These are phyloP conservation scores for Alnus glutinosa DNA, from an alignment of 306 rosid genomes.

Conservation along the genomic window DNA sequence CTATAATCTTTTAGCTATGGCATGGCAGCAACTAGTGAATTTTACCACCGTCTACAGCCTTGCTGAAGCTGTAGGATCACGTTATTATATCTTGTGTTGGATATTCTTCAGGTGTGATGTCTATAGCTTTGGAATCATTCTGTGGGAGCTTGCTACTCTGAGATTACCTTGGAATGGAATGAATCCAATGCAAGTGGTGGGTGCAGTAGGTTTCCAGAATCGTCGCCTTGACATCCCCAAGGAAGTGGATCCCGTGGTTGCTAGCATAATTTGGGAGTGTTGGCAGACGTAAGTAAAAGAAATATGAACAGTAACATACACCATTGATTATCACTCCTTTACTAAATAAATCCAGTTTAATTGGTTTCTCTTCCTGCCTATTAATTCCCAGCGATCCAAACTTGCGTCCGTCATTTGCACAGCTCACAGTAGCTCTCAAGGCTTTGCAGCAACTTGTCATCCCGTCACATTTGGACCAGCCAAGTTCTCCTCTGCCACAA, in stretches of 20 bases:
- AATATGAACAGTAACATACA: constrained; percentile 11
- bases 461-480: constrained; percentile 69
- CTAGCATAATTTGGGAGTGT: constrained; percentile 88
- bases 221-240: constrained; percentile 94
- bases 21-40: constrained; percentile 1
- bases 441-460: constrained; percentile 76
- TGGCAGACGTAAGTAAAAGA: constrained; percentile 90
- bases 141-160: constrained; percentile 97
- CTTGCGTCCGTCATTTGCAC: constrained; percentile 86
- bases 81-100: constrained; percentile 23
- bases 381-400: constrained; percentile 73
- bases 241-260: constrained; percentile 90
- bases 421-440: constrained; percentile 75
- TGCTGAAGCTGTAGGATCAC: constrained; percentile 2
- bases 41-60: background rate
- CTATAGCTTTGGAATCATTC: constrained; percentile 95
- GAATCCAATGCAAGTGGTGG: constrained; percentile 99
- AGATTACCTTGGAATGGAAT: constrained; percentile 95
- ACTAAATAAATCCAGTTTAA: background rate
- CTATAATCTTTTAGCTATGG: background rate
- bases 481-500: constrained; percentile 57
- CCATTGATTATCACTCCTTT: background rate
- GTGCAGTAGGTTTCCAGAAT: constrained; percentile 97
- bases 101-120: constrained; percentile 83
- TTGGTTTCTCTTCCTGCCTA: constrained; percentile 17